Evolutionary conservation across 371 early-diverging fungal genomes (phyloP).

Genomic region (Haplosporangium sp.): DNA sequence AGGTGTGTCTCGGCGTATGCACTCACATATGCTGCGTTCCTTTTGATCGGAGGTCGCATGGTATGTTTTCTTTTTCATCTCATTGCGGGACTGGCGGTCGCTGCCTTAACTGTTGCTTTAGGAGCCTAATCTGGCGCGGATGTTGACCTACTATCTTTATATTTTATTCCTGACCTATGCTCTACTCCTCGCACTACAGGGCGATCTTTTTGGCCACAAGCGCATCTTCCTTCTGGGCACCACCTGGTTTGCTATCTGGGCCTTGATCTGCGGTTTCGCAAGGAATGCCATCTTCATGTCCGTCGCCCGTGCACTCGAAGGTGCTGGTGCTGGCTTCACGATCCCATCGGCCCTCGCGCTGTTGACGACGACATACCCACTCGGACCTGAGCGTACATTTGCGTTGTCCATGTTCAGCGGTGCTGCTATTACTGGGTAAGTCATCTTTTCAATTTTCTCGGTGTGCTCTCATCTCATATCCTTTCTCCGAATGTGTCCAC

Average conservation of each 20-base stretch:
- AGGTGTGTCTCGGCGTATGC: conserved; percentile 58
- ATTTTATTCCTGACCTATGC: background rate
- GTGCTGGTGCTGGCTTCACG: conserved; percentile 16
- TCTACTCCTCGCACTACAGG: conserved; percentile 17
- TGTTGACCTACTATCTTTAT: background rate
- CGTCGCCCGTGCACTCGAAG: conserved; percentile 54
- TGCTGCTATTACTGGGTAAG: conserved; percentile 24
- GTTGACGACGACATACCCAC: conserved; percentile 22
- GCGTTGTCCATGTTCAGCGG: conserved; percentile 29
- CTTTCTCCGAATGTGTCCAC: background rate
- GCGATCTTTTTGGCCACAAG: conserved; percentile 60
- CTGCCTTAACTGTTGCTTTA: background rate
- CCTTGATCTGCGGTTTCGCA: conserved; percentile 56
- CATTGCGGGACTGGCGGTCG: background rate
- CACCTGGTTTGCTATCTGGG: conserved; percentile 54
- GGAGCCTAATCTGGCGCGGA: too few relatives aligned
- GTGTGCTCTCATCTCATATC: background rate
- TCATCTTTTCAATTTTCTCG: background rate
- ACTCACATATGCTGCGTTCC: conserved; percentile 59
- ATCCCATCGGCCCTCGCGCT: conserved; percentile 22
- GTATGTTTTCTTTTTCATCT: conserved; percentile 9
- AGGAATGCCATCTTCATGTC: conserved; percentile 57
- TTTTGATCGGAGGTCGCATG: conserved; percentile 58
- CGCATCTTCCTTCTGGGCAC: conserved; percentile 56
- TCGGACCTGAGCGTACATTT: conserved; percentile 26